Conservation (phyloP, 2,329 filamentous ascomycete genomes). For the Pseudogymnoascus sp. region DNA sequence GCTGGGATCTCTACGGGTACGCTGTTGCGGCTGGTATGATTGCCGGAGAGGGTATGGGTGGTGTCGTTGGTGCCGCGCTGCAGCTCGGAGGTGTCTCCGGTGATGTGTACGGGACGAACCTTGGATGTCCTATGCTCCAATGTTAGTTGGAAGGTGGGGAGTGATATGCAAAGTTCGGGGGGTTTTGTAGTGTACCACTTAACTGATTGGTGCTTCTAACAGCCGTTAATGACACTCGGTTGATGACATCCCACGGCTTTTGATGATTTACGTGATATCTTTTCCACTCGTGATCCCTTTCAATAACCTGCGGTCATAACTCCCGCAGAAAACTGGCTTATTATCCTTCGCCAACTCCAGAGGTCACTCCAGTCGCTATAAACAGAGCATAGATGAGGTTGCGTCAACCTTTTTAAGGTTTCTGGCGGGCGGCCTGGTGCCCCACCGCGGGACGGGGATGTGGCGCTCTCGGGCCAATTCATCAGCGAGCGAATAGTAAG, state of each 20-base stretch:
- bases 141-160: background rate
- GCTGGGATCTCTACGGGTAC: constrained; percentile 52
- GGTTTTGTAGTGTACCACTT: background rate
- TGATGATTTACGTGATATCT: background rate
- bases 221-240: background rate
- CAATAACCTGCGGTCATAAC: background rate
- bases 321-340: background rate
- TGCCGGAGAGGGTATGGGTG: constrained; percentile 56
- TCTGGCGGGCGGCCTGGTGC: background rate
- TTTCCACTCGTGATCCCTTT: background rate
- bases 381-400: background rate
- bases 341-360: background rate
- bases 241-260: background rate
- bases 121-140: constrained; percentile 26
- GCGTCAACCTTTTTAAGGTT: background rate
- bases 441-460: background rate
- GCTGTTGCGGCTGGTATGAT: constrained; percentile 54
- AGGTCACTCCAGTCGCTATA: background rate
- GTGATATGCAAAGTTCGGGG: background rate
- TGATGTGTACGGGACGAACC: constrained; percentile 28
- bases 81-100: constrained; percentile 30
- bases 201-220: background rate
- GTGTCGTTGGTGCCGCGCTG: constrained; percentile 48
- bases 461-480: background rate
- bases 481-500: background rate